Base-by-base conservation (phyloP, 2,329 filamentous ascomycete species). In the Truncatella angustata region DNA sequence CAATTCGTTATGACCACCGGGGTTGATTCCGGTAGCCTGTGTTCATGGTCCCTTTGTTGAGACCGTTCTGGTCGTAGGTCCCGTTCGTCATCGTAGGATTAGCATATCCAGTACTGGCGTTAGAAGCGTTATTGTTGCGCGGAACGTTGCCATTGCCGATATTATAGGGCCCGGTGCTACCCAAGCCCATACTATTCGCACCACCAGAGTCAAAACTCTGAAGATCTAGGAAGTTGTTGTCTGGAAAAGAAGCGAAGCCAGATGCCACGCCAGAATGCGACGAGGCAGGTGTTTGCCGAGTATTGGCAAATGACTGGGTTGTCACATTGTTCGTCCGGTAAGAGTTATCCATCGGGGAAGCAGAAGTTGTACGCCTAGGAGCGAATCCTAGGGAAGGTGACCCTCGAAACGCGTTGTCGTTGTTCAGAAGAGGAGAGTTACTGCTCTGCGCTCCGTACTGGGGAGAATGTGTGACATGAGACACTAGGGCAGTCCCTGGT, bases 391-490 rank as follows among this genome's bases (percentile, higher is more conserved):
- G 47, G 4, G 64, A 66, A 11, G 66, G 65, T 5, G 66, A 68
- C 39, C 58, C 61, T 42, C 64, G 63, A 44, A 66, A 68, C 35
- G 60, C 62, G 52, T 53, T 63, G 30, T 68, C 65, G 5, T 62
- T 55, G 46, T 65, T 64, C 58, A 66, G 60, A 9, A 68, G 57
- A 28, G 66, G 65, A 3, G 66, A 66, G 54, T 66, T 66, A 16
- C 36, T 53, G 32, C 60, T 65, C 48, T 68, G 66, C 3, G 62
- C 56, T 21, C 60, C 59, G 37, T 66, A 67, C 42, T 67, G 66
- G 16, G 66, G 66, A 42, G 66, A 66, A 53, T 67, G 66, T 30
- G 64, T 63, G 40, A 65, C 61, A 39, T 66, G 66, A 40, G 64
- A 62, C 46, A 65, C 64, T 34, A 67, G 64, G 5, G 56, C 58